Conservation (phyloP, 257 asterid genomes). For the Solanum chilense region DNA sequence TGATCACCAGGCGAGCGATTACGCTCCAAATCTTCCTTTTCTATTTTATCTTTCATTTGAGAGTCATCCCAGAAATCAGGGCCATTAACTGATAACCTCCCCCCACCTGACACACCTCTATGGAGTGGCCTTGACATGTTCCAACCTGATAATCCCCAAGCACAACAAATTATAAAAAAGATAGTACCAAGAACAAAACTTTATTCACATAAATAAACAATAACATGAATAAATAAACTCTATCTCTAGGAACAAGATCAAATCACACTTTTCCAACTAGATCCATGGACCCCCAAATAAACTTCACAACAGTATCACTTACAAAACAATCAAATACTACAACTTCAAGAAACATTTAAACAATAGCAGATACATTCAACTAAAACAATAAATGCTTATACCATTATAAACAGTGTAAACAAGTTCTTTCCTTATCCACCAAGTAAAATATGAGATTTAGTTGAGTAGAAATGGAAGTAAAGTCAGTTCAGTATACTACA, state of each 20-base stretch:
- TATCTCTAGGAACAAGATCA: slow-evolving; percentile 6
- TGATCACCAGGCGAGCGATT: slow-evolving; percentile 29
- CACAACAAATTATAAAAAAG: slow-evolving; percentile 1
- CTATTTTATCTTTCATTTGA: slow-evolving; percentile 70
- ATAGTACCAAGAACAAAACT: neutral
- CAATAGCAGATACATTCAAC: neutral
- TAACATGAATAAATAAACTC: neutral
- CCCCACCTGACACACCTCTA: slow-evolving; percentile 69
- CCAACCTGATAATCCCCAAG: slow-evolving; percentile 35
- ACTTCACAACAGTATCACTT: neutral
- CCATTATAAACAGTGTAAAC: slow-evolving; percentile 4
- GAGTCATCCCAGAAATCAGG: slow-evolving; percentile 65
- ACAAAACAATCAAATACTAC: neutral
- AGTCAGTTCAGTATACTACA: slow-evolving; percentile 4
- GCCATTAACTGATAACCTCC: slow-evolving; percentile 39
- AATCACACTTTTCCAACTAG: slow-evolving; percentile 7
- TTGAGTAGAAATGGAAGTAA: slow-evolving; percentile 6
- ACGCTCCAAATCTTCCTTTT: slow-evolving; percentile 64
- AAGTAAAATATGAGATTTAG: slow-evolving; percentile 11
- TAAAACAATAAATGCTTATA: neutral
- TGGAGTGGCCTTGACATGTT: slow-evolving; percentile 87
- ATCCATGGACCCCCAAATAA: slow-evolving; percentile 3
- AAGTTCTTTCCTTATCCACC: slow-evolving; percentile 22
- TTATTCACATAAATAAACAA: neutral
- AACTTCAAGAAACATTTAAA: neutral